Conservation (phyloP, 176 grass and related monocot genomes). For the Guadua angustifolia region DNA sequence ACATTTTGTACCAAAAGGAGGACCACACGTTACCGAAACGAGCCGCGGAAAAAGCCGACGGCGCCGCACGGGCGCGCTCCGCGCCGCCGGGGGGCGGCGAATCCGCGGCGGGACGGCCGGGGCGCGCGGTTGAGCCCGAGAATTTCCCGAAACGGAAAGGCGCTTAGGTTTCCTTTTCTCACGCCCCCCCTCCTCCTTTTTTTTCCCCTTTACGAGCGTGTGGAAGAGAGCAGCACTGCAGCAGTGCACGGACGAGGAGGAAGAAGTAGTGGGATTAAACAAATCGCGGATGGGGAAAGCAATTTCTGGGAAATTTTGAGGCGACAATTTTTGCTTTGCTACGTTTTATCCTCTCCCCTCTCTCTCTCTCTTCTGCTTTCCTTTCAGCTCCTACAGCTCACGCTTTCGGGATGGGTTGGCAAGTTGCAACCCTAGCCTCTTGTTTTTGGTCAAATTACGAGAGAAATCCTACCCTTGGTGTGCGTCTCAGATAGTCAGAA, state of each 20-base stretch:
- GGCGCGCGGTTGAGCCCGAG: constrained; percentile 20
- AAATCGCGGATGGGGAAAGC: constrained; percentile 14
- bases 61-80: background rate
- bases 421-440: constrained; percentile 18
- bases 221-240: background rate
- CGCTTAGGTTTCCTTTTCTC: constrained; percentile 37
- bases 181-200: background rate
- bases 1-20: constrained; percentile 13
- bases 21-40: constrained; percentile 30
- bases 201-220: background rate
- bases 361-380: no score
- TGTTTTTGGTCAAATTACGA: constrained; percentile 2
- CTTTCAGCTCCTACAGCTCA: background rate
- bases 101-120: background rate
- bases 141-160: constrained; percentile 73
- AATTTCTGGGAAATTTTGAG: background rate
- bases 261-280: constrained; percentile 32
- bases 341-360: background rate
- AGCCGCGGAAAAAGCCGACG: background rate
- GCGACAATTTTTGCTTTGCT: background rate
- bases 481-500: no score
- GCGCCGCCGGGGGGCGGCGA: background rate
- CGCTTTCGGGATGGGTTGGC: background rate
- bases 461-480: no score
- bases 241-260: background rate